These are phyloP conservation scores for Ophiobolus disseminans DNA, from an alignment of 2,329 filamentous ascomycete species.

Conservation along the genomic window DNA sequence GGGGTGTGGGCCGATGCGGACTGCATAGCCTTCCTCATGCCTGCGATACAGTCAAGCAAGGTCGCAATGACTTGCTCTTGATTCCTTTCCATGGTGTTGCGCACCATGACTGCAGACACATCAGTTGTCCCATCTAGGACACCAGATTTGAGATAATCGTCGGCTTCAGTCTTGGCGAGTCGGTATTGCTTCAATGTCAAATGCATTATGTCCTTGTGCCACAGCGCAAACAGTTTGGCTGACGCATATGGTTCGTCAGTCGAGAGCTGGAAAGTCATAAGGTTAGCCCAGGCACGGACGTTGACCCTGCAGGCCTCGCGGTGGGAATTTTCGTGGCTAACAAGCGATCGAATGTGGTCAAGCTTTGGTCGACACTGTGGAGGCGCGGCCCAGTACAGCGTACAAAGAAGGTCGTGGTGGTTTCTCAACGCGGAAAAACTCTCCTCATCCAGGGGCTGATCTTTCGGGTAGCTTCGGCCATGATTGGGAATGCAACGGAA, in stretches of 20 bases:
- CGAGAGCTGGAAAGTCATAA: constrained; percentile 64
- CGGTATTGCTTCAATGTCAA: constrained; percentile 63
- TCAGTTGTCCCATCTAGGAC: constrained; percentile 44
- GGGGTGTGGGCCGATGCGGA: constrained; percentile 50
- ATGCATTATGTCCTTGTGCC: constrained; percentile 62
- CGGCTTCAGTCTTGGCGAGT: constrained; percentile 64
- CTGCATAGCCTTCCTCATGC: constrained; percentile 58
- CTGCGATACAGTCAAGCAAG: constrained; percentile 59
- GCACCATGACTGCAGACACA: constrained; percentile 57
- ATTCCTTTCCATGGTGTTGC: constrained; percentile 62
- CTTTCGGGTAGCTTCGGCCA: constrained; percentile 66
- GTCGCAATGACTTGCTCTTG: constrained; percentile 64
- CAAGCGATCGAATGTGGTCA: constrained; percentile 60
- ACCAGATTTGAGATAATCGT: constrained; percentile 57
- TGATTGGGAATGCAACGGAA: constrained; percentile 68
- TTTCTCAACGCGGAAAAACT: constrained; percentile 66
- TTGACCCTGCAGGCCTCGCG: constrained; percentile 66
- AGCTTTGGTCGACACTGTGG: constrained; percentile 60
- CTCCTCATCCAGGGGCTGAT: constrained; percentile 59
- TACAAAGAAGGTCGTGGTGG: constrained; percentile 67
- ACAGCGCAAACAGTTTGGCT: constrained; percentile 59
- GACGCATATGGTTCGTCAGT: constrained; percentile 55
- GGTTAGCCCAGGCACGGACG: constrained; percentile 64
- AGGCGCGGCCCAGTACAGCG: constrained; percentile 65
- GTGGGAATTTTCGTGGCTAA: constrained; percentile 65